These are phyloP conservation scores for Helichrysum umbraculigerum DNA, from an alignment of 129 eudicot genomes.

Conservation along the genomic window DNA sequence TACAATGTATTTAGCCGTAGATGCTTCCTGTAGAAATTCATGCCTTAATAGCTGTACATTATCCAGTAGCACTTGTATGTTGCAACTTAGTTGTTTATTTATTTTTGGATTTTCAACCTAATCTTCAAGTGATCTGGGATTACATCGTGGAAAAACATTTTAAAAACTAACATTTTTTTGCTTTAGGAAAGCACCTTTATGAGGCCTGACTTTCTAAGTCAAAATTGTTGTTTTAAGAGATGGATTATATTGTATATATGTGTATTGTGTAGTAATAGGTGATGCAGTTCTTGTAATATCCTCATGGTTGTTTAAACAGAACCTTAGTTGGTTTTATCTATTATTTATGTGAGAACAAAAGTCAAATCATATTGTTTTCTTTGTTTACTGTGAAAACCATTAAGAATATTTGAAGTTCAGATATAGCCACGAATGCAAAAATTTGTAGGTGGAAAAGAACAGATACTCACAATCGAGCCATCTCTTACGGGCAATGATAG, in stretches of 20 bases:
- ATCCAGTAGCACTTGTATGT: not conserved
- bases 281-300: not conserved
- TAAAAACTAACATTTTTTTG: not conserved
- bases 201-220: not conserved
- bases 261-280: not conserved
- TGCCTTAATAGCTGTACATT: not conserved
- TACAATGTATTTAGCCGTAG: conserved; percentile 77
- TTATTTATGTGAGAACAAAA: not conserved
- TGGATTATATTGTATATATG: too few relatives aligned
- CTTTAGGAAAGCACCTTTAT: not conserved
- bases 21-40: conserved; percentile 57
- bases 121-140: not conserved
- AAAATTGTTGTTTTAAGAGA: not conserved
- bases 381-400: not conserved
- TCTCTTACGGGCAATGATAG: conserved; percentile 45
- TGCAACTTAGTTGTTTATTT: not conserved
- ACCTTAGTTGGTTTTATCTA: not conserved
- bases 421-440: not conserved
- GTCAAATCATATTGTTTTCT: not conserved
- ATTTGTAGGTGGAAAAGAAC: not conserved
- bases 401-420: not conserved
- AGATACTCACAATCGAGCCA: conserved; percentile 53
- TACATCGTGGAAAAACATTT: not conserved
- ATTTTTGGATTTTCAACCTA: not conserved
- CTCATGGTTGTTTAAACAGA: not conserved